Evolutionary conservation across 257 asterid genomes (phyloP).

Genomic region (Verbena officinalis): DNA sequence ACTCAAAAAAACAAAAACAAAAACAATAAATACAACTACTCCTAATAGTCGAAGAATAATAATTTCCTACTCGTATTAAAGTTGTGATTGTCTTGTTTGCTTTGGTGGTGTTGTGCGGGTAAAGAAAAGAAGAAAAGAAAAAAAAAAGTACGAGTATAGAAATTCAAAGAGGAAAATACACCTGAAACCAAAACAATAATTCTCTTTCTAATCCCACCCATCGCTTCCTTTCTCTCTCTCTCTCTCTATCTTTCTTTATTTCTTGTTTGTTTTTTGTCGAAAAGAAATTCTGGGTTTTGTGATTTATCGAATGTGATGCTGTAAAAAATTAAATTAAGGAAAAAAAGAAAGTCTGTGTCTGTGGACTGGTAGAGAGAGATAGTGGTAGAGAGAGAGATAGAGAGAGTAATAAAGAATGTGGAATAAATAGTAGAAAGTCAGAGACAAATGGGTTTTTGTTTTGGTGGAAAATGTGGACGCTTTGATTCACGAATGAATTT

Average conservation of each 20-base stretch:
- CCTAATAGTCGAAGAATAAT: slow-evolving; percentile 32
- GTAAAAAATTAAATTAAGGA: slow-evolving; percentile 25
- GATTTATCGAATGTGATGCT: slow-evolving; percentile 46
- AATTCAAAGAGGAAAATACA: slow-evolving; percentile 38
- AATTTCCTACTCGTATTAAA: slow-evolving; percentile 44
- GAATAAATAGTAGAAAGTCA: slow-evolving; percentile 35
- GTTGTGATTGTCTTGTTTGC: slow-evolving; percentile 38
- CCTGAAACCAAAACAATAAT: slow-evolving; percentile 35
- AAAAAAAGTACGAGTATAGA: slow-evolving; percentile 33
- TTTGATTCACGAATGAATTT: slow-evolving; percentile 56
- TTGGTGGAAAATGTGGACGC: slow-evolving; percentile 40
- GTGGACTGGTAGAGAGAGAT: slow-evolving; percentile 6
- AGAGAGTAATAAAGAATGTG: slow-evolving; percentile 36
- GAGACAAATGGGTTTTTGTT: slow-evolving; percentile 35
- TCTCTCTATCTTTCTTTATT: slow-evolving; percentile 37
- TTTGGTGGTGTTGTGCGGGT: slow-evolving; percentile 44
- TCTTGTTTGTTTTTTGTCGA: slow-evolving; percentile 34
- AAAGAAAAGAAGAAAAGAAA: slow-evolving; percentile 26
- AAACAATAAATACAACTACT: slow-evolving; percentile 24
- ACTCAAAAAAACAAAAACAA: slow-evolving; percentile 31
- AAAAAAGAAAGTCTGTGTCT: slow-evolving; percentile 18
- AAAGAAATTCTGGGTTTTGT: slow-evolving; percentile 22
- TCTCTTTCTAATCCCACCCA: slow-evolving; percentile 56
- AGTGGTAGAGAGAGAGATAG: not conserved
- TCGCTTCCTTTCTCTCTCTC: slow-evolving; percentile 23